Evolutionary conservation across 345 rosid genomes (phyloP), one percentile per base, ranked within the genome.

Genomic region (Sonneratia caseolaris): DNA sequence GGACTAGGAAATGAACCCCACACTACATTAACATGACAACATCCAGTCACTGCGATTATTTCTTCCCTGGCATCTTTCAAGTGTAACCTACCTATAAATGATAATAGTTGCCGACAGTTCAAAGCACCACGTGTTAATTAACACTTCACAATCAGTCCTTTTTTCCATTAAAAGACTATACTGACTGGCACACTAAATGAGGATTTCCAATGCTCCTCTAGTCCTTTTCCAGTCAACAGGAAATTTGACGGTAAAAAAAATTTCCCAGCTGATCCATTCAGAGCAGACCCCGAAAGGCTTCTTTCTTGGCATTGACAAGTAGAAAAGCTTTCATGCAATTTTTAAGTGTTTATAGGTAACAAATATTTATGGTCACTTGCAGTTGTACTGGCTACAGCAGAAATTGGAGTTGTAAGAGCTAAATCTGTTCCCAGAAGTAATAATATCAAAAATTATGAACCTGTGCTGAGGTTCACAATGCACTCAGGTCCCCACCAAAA

Each of bases 1-100:
- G 21, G 10, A 72, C 24, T 62, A 32, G 45, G 69, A 61, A 61
- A 64, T 49, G 22, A 12, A 0, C 68, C 68, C 73, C 73, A 42
- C 19, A 21, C 19, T 59, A 67, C n/a, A 32, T 24, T 12, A 61
- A 61, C 65, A 10, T 22, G 24, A 27, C 15, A 61, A 13, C 11
- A n/a, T 1, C 45, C 19, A 19, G 14, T 22, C 11, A 2, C 22
- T 22, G 65, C 65, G 7, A 27, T 61, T 11, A 4, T 61, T 61
- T n/a, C 36, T 27, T 13, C 37, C 15, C 2, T 42, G 65, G 65
- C 24, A n/a, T n/a, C 7, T 61, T 61, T 13, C 22, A 24, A n/a
- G 45, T 42, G 3, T 10, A 61, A 61, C 65, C 36, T 61, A 61
- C 65, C 65, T 3, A 61, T 14, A 61, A 61, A 61, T 61, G 65